These are phyloP conservation scores for Megacollybia marginata DNA, from an alignment of 768 basidiomycete species.

Conservation along the genomic window DNA sequence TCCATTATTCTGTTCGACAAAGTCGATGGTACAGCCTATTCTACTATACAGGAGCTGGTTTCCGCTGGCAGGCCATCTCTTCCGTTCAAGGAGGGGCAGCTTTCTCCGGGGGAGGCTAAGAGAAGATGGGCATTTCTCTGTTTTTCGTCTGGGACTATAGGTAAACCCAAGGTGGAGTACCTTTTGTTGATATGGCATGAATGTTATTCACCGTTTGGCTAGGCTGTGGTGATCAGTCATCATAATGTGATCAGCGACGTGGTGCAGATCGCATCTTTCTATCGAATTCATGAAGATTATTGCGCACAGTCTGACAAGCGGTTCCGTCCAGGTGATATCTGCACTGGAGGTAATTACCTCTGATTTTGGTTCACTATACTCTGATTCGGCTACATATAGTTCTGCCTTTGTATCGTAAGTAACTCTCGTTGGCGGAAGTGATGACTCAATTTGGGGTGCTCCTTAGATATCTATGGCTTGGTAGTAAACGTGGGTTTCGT, in stretches of 20 bases:
- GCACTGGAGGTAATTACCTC: background rate
- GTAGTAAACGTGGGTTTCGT: background rate
- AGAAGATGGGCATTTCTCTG: constrained; percentile 41
- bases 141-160: constrained; percentile 50
- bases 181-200: constrained; percentile 7
- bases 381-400: background rate
- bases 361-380: background rate
- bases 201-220: constrained; percentile 33
- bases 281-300: background rate
- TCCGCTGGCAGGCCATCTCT: background rate
- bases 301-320: background rate
- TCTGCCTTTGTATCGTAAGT: background rate
- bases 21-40: background rate
- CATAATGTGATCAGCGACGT: constrained; percentile 22
- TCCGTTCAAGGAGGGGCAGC: constrained; percentile 28
- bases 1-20: background rate
- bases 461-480: background rate
- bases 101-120: constrained; percentile 38
- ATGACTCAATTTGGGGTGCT: background rate
- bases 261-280: background rate
- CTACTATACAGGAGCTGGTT: background rate
- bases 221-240: constrained; percentile 25
- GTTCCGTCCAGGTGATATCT: background rate
- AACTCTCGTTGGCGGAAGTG: background rate
- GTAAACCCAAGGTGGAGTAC: constrained; percentile 40